Percentiles rank a stretch among this genome's conserved stretches.
Conservation (phyloP, 352 stramenopile species). For the Pythium angustatum region DNA sequence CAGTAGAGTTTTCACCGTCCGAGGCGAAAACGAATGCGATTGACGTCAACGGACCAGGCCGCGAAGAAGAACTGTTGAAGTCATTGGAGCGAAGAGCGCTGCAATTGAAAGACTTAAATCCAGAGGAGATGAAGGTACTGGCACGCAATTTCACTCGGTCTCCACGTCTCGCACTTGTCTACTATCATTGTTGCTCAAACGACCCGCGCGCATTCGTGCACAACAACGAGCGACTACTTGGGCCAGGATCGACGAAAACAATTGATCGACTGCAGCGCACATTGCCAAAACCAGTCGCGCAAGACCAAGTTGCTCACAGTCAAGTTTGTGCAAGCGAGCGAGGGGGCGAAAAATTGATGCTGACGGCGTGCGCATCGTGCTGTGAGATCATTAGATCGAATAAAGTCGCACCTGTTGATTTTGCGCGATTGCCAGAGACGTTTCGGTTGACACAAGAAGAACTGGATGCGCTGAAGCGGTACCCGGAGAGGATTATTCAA, state of each 20-base stretch:
- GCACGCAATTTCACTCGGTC: neutral
- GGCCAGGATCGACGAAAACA: neutral
- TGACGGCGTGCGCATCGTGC: conserved; percentile 1
- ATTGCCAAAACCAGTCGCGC: neutral
- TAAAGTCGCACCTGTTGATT: neutral
- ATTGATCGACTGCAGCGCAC: neutral
- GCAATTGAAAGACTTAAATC: neutral
- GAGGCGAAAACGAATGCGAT: too few species aligned
- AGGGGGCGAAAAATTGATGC: neutral
- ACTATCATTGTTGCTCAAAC: conserved; percentile 1
- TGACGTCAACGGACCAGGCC: too few species aligned
- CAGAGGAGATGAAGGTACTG: neutral
- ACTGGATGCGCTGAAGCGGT: neutral
- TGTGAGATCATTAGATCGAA: neutral
- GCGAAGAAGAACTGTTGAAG: neutral
- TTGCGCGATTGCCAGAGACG: neutral
- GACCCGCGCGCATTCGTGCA: neutral
- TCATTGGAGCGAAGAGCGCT: neutral
- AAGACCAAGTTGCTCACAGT: neutral
- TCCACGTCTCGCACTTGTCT: neutral
- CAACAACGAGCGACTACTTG: neutral
- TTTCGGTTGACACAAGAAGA: neutral
- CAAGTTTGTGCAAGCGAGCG: neutral
- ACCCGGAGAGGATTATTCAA: neutral
- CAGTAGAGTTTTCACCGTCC: too few species aligned